Evolutionary conservation across 768 basidiomycete genomes (phyloP).

Genomic region (Goffeauzyma gilvescens): DNA sequence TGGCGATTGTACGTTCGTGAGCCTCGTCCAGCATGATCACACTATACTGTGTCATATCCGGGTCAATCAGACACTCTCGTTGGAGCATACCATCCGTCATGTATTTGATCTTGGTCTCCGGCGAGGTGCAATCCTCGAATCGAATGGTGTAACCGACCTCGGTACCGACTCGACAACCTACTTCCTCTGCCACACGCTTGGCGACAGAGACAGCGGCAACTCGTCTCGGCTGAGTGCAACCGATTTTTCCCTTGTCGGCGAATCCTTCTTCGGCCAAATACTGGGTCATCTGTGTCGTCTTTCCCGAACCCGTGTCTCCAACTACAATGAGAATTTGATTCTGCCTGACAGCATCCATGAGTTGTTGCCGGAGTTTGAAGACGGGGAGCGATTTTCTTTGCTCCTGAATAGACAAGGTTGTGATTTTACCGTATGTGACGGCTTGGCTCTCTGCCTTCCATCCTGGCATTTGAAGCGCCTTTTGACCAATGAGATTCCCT

Average conservation of each 20-base stretch:
- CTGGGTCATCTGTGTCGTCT: constrained; percentile 98
- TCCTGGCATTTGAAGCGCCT: constrained; percentile 58
- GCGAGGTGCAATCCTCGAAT: constrained; percentile 97
- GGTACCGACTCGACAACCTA: constrained; percentile 87
- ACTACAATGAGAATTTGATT: constrained; percentile 97
- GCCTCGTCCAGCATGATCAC: constrained; percentile 98
- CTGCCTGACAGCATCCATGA: constrained; percentile 73
- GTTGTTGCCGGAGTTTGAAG: constrained; percentile 75
- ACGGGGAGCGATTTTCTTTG: constrained; percentile 82
- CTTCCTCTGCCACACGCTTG: constrained; percentile 94
- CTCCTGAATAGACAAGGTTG: constrained; percentile 72
- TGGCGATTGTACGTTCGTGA: constrained; percentile 95
- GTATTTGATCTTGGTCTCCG: constrained; percentile 98
- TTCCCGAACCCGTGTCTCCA: constrained; percentile 95
- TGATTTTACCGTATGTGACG: constrained; percentile 86
- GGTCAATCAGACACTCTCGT: constrained; percentile 88
- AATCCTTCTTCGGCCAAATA: constrained; percentile 90
- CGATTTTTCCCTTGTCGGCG: constrained; percentile 74
- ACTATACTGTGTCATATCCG: constrained; percentile 75
- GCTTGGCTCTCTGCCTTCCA: constrained; percentile 90
- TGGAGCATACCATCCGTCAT: constrained; percentile 99
- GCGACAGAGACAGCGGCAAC: constrained; percentile 99
- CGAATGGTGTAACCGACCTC: constrained; percentile 98
- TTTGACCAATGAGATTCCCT: constrained; percentile 43
- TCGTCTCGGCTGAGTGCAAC: constrained; percentile 96